Conservation (phyloP, 805 yeast genomes). For the Naumovozyma baii region DNA sequence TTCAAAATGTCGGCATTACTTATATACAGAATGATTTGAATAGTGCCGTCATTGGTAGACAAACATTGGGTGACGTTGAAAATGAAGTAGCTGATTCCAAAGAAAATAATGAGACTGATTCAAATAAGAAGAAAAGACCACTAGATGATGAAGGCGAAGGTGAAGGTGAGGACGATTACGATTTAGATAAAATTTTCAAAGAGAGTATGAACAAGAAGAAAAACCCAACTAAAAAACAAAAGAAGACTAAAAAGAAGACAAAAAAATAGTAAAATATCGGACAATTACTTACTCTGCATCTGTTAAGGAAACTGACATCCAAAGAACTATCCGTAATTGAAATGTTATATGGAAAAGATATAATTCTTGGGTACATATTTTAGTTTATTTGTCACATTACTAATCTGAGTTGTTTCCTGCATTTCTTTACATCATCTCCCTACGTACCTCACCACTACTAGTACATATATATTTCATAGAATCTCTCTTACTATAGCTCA, state of each 20-base stretch:
- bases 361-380: too few species aligned
- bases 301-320: too few species aligned
- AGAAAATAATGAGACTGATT: slow-evolving; percentile 20
- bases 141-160: slow-evolving; percentile 35
- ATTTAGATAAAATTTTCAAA: slow-evolving; percentile 16
- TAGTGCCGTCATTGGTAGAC: slow-evolving; percentile 1
- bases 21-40: not conserved
- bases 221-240: slow-evolving; percentile 11
- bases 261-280: too few species aligned
- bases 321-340: too few species aligned
- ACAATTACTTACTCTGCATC: too few species aligned
- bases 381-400: too few species aligned
- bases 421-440: too few species aligned
- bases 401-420: too few species aligned
- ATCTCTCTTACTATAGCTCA: too few species aligned
- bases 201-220: slow-evolving; percentile 13
- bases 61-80: not conserved
- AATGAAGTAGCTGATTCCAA: slow-evolving; percentile 5
- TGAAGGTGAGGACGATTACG: slow-evolving; percentile 14
- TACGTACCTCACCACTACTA: too few species aligned
- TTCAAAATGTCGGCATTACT: not conserved
- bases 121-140: slow-evolving; percentile 19
- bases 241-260: slow-evolving; percentile 12
- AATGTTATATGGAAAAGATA: too few species aligned
- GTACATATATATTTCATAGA: too few species aligned